Evolutionary conservation across 495 filamentous ascomycete species (phyloP).

Genomic region (Penicillium steckii): DNA sequence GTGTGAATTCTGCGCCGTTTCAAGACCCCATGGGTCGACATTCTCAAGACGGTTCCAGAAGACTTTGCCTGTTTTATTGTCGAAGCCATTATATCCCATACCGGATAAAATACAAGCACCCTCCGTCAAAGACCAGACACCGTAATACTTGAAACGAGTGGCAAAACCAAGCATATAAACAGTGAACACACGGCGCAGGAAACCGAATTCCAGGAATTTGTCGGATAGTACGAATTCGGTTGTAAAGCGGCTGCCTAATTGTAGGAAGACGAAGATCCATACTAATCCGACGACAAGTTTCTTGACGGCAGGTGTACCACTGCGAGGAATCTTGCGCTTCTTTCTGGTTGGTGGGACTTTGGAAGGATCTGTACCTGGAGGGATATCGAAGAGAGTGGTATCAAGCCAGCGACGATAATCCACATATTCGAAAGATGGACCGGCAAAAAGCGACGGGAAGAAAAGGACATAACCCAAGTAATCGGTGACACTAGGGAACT

Average conservation of each 20-base stretch:
- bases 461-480: conserved; percentile 90
- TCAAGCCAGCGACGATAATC: conserved; percentile 93
- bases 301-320: conserved; percentile 77
- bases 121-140: conserved; percentile 90
- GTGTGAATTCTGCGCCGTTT: conserved; percentile 85
- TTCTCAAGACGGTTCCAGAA: conserved; percentile 90
- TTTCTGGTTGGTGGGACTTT: conserved; percentile 82
- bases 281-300: conserved; percentile 69
- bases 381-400: conserved; percentile 89
- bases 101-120: conserved; percentile 93
- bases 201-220: conserved; percentile 60
- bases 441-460: conserved; percentile 85
- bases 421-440: conserved; percentile 89
- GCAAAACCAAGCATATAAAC: conserved; percentile 82
- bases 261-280: conserved; percentile 80
- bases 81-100: conserved; percentile 91
- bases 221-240: conserved; percentile 57
- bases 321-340: conserved; percentile 92
- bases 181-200: conserved; percentile 69
- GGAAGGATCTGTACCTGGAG: conserved; percentile 70
- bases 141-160: conserved; percentile 88
- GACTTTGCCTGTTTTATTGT: conserved; percentile 75
- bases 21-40: conserved; percentile 77
- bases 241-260: conserved; percentile 68
- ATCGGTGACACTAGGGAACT: conserved; percentile 74